Evolutionary conservation across 1,284 basidiomycete genomes (phyloP).

Genomic region (Dichomitus squalens): DNA sequence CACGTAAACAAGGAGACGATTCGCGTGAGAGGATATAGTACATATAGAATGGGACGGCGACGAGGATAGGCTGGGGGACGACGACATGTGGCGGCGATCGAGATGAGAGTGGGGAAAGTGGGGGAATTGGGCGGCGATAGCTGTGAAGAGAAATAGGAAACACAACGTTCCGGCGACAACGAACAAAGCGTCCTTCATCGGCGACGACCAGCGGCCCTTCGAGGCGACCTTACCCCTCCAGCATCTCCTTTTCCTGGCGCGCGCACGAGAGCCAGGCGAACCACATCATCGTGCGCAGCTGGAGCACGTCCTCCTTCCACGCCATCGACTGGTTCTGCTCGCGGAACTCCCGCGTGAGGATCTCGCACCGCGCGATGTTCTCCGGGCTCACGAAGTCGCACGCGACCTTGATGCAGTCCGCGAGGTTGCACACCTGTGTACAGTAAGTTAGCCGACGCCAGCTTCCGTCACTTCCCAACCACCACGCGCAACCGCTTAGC

Average conservation of each 20-base stretch:
- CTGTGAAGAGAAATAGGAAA: not conserved
- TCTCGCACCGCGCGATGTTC: slow-evolving; percentile 85
- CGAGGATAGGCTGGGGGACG: not conserved
- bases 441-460: slow-evolving; percentile 3
- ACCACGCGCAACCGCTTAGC: not conserved
- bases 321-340: slow-evolving; percentile 82
- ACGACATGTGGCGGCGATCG: not conserved
- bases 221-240: slow-evolving; percentile 20
- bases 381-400: slow-evolving; percentile 95
- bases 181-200: not conserved
- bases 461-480: not conserved
- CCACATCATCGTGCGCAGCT: slow-evolving; percentile 93
- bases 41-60: not conserved
- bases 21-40: slow-evolving; percentile 3
- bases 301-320: slow-evolving; percentile 95
- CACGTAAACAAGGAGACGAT: slow-evolving; percentile 5
- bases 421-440: slow-evolving; percentile 76
- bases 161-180: slow-evolving; percentile 1
- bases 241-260: slow-evolving; percentile 48
- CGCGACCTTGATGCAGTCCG: slow-evolving; percentile 96
- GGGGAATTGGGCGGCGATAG: not conserved
- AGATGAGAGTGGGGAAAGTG: not conserved
- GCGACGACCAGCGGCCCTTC: not conserved
- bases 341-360: slow-evolving; percentile 86
- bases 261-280: slow-evolving; percentile 81